Conservation (phyloP, 352 stramenopile species). For the Pythium apleroticum region DNA sequence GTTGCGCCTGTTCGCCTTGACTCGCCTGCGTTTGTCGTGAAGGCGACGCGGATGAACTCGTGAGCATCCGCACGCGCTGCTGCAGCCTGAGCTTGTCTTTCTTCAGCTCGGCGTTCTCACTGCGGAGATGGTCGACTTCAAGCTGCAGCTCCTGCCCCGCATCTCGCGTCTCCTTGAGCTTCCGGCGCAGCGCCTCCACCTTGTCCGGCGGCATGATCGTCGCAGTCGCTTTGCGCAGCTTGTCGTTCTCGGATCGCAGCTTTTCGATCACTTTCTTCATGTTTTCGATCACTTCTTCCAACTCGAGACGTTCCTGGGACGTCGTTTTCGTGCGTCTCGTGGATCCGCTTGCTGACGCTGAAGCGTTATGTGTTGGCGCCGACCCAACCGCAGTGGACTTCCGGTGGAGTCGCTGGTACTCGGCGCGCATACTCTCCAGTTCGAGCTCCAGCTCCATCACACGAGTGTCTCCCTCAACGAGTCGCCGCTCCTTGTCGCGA, state of each 20-base stretch:
- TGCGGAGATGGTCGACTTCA: slow-evolving; percentile 43
- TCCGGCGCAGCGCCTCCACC: slow-evolving; percentile 40
- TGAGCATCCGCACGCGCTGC: slow-evolving; percentile 57
- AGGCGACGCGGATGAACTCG: slow-evolving; percentile 24
- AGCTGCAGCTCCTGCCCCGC: slow-evolving; percentile 35
- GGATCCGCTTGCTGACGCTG: not conserved
- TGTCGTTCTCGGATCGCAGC: slow-evolving; percentile 70
- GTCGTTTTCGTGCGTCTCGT: slow-evolving; percentile 21
- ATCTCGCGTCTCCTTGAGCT: slow-evolving; percentile 52
- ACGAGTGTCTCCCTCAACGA: slow-evolving; percentile 58
- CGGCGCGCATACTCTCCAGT: slow-evolving; percentile 62
- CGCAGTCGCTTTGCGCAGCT: slow-evolving; percentile 36
- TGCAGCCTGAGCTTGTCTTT: slow-evolving; percentile 68
- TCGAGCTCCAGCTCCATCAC: slow-evolving; percentile 72
- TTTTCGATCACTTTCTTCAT: slow-evolving; percentile 87
- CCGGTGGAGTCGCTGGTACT: slow-evolving; percentile 57
- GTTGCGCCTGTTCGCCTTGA: slow-evolving; percentile 17
- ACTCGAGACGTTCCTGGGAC: slow-evolving; percentile 46
- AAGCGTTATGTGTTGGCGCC: not conserved
- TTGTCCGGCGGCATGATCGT: slow-evolving; percentile 36
- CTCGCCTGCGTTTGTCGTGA: slow-evolving; percentile 12
- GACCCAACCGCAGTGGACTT: slow-evolving; percentile 18
- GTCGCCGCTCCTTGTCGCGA: slow-evolving; percentile 46
- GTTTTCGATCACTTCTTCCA: slow-evolving; percentile 77
- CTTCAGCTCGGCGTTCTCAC: slow-evolving; percentile 41